Conservation (phyloP, 495 filamentous ascomycete species). For the Trichocladium uniseriatum region DNA sequence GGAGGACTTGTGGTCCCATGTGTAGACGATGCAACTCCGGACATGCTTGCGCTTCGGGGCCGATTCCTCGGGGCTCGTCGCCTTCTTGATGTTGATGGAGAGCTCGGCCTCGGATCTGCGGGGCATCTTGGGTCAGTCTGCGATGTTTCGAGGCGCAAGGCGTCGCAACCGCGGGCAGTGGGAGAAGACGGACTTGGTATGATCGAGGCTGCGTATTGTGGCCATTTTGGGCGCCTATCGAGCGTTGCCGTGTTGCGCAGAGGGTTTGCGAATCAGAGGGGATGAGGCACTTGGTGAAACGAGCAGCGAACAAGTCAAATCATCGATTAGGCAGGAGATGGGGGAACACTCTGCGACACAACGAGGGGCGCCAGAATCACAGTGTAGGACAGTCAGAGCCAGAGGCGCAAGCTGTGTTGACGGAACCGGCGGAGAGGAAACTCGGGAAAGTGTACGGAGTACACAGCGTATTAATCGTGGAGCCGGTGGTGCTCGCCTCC, state of each 20-base stretch:
- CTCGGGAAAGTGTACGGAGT: no score
- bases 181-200: conserved; percentile 32
- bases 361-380: not conserved
- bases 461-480: conserved; percentile 4
- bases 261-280: not conserved
- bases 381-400: not conserved
- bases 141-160: not conserved
- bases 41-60: conserved; percentile 99
- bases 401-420: no score
- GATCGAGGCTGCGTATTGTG: conserved; percentile 39
- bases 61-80: conserved; percentile 89
- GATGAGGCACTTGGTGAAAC: not conserved
- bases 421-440: no score
- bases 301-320: conserved; percentile 3
- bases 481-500: conserved; percentile 10
- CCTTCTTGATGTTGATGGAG: conserved; percentile 91
- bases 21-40: conserved; percentile 94
- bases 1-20: conserved; percentile 98
- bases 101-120: conserved; percentile 84
- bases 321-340: not conserved
- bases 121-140: conserved; percentile 18
- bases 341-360: not conserved
- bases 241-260: not conserved
- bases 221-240: conserved; percentile 32
- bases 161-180: not conserved